Evolutionary conservation across 2,329 filamentous ascomycete species (phyloP).

Genomic region (Myriangium duriaei): DNA sequence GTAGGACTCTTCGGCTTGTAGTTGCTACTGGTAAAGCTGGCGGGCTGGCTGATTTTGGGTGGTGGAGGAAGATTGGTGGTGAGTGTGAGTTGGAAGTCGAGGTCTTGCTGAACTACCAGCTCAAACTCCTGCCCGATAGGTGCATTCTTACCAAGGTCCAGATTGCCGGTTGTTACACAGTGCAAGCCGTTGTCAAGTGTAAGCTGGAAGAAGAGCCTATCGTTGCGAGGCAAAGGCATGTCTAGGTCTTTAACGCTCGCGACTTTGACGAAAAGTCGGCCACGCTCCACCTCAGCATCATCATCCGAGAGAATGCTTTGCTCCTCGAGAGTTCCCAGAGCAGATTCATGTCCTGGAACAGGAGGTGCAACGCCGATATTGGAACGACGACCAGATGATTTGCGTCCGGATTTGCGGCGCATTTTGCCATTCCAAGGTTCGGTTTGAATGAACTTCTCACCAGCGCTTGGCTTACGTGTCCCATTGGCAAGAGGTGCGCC

Average conservation of each 20-base stretch:
- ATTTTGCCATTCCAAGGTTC: conserved; percentile 88
- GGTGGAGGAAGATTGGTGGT: conserved; percentile 86
- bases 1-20: conserved; percentile 48
- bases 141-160: conserved; percentile 81
- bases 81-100: conserved; percentile 96
- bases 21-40: conserved; percentile 26
- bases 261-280: conserved; percentile 94
- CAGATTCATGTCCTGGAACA: conserved; percentile 72
- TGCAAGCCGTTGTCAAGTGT: conserved; percentile 97
- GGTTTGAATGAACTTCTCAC: conserved; percentile 76
- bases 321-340: conserved; percentile 54
- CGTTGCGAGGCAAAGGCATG: conserved; percentile 76
- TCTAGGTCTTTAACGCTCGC: conserved; percentile 94
- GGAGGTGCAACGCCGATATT: conserved; percentile 47
- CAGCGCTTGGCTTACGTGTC: conserved; percentile 59
- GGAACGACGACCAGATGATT: conserved; percentile 34
- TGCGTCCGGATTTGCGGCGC: conserved; percentile 52
- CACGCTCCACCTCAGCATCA: conserved; percentile 75
- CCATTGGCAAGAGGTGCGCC: conserved; percentile 21
- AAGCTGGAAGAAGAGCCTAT: conserved; percentile 86
- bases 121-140: conserved; percentile 98
- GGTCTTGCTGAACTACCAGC: conserved; percentile 87
- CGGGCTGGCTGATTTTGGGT: conserved; percentile 37
- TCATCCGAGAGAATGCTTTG: conserved; percentile 48
- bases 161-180: conserved; percentile 91